Conservation (phyloP, 192 early-diverging fungal genomes). For the Lobosporangium transversale region DNA sequence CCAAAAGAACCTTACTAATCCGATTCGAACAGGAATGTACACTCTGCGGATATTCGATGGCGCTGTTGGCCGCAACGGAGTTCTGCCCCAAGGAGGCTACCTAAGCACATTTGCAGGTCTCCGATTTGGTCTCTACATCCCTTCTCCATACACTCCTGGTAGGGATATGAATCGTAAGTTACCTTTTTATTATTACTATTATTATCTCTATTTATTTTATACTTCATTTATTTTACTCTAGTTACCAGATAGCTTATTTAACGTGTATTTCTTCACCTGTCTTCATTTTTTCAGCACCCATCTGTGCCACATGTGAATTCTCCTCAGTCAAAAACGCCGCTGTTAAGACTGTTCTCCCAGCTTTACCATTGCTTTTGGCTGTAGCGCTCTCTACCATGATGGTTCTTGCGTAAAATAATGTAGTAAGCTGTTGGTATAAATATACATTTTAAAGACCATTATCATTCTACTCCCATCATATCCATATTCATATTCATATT, state of each 20-base stretch:
- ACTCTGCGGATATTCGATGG: conserved; percentile 26
- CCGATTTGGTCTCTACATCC: conserved; percentile 31
- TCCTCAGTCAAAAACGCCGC: conserved; percentile 18
- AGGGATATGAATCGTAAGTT: conserved; percentile 23
- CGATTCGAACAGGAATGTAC: conserved; percentile 17
- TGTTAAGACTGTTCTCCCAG: conserved; percentile 3
- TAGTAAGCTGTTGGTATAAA: no score
- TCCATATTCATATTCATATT: not conserved
- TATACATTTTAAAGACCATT: no score
- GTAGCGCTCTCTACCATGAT: not conserved
- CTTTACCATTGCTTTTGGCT: not conserved
- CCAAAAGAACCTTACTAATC: conserved; percentile 21
- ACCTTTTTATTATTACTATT: not conserved
- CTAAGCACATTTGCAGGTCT: conserved; percentile 17
- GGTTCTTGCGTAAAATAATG: not conserved
- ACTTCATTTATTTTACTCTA: no score
- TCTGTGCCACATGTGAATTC: conserved; percentile 34
- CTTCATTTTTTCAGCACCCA: conserved; percentile 12
- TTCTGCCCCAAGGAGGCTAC: conserved; percentile 12
- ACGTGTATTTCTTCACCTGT: not conserved
- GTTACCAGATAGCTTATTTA: no score
- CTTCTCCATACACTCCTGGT: conserved; percentile 15
- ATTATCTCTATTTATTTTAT: not conserved
- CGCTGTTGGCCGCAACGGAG: conserved; percentile 7
- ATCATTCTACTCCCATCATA: not conserved